Evolutionary conservation across 306 rosid species (phyloP).

Genomic region (Quercus alba): DNA sequence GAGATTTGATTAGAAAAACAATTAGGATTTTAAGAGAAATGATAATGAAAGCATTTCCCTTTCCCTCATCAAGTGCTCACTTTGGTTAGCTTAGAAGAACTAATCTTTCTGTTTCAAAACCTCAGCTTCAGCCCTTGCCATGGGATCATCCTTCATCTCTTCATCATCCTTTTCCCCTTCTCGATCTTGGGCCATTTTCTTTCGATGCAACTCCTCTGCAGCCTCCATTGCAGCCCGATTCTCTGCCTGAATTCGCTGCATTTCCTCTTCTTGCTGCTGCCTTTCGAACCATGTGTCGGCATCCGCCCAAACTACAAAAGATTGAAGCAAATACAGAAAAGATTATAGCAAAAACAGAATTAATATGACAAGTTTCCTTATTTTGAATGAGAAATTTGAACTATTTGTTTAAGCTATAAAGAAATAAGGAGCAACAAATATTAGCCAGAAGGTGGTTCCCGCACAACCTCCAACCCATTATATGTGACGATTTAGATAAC

Average conservation of each 20-base stretch:
- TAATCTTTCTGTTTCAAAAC: slow-evolving; percentile 35
- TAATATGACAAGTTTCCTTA: background rate
- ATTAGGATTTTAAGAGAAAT: background rate
- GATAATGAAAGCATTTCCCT: slow-evolving; percentile 6
- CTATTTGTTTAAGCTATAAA: too few relatives aligned
- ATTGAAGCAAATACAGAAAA: background rate
- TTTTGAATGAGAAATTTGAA: too few relatives aligned
- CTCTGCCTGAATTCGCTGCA: slow-evolving; percentile 77
- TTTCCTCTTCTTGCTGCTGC: slow-evolving; percentile 97
- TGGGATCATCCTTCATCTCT: slow-evolving; percentile 64
- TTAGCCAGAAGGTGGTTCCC: too few relatives aligned
- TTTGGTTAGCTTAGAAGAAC: background rate
- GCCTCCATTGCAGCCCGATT: slow-evolving; percentile 82
- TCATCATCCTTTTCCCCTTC: slow-evolving; percentile 91
- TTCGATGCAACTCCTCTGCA: slow-evolving; percentile 85
- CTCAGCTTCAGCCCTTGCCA: slow-evolving; percentile 88
- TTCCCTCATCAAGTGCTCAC: slow-evolving; percentile 15
- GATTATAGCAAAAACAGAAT: background rate
- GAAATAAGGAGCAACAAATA: too few relatives aligned
- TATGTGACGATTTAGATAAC: too few relatives aligned
- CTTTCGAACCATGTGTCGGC: slow-evolving; percentile 99
- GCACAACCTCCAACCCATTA: too few relatives aligned
- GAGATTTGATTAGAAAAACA: background rate
- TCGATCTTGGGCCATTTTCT: slow-evolving; percentile 60
- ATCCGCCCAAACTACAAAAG: slow-evolving; percentile 85